These are phyloP conservation scores for Pseudozyma thailandica DNA, from an alignment of 1,284 basidiomycete species.

Conservation along the genomic window DNA sequence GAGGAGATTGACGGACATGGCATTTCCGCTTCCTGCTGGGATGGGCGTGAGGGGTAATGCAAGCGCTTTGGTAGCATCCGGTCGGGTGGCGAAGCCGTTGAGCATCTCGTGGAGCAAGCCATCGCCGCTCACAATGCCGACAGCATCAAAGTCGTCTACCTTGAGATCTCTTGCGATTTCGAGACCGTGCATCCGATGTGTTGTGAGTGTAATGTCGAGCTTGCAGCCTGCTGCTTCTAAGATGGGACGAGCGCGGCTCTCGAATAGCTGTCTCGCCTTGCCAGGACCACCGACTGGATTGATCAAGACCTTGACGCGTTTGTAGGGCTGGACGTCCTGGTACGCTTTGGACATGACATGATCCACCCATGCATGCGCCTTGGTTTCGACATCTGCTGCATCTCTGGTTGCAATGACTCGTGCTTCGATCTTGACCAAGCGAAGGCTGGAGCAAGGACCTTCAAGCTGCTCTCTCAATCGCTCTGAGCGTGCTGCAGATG, in stretches of 20 bases:
- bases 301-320: constrained; percentile 74
- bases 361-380: constrained; percentile 38
- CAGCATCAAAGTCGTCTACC: constrained; percentile 74
- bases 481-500: constrained; percentile 17
- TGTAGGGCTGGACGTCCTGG: constrained; percentile 35
- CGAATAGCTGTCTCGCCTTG: constrained; percentile 75
- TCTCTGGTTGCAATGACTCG: constrained; percentile 20
- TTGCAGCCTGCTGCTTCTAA: constrained; percentile 80
- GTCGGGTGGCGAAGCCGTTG: constrained; percentile 85
- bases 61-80: constrained; percentile 78
- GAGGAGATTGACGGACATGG: constrained; percentile 78
- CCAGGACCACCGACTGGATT: constrained; percentile 90
- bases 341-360: constrained; percentile 48
- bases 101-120: constrained; percentile 90
- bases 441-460: constrained; percentile 54
- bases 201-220: constrained; percentile 74
- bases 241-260: constrained; percentile 80
- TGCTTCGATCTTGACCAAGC: constrained; percentile 60
- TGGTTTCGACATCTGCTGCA: constrained; percentile 26
- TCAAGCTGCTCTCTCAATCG: constrained; percentile 46
- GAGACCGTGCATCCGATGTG: constrained; percentile 75
- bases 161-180: constrained; percentile 76
- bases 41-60: constrained; percentile 82
- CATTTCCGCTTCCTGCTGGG: constrained; percentile 88
- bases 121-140: constrained; percentile 88